Evolutionary conservation across 1,284 basidiomycete genomes (phyloP).

Genomic region (Naganishia sp.): DNA sequence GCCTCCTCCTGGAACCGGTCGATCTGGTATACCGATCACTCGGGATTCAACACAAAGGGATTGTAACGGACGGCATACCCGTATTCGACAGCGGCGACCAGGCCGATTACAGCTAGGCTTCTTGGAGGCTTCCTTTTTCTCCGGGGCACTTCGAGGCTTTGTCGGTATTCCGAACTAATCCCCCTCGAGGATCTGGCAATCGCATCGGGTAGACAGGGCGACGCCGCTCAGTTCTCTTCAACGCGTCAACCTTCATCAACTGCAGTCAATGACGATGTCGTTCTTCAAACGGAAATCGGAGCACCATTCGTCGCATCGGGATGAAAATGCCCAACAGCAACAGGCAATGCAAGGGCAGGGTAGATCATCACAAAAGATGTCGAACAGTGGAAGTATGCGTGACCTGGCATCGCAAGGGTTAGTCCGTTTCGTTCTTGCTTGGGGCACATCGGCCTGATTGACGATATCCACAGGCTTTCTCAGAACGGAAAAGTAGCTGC

Average conservation of each 20-base stretch:
- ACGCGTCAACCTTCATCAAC: background rate
- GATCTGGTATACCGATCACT: no score
- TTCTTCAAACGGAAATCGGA: conserved; percentile 31
- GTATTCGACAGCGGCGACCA: no score
- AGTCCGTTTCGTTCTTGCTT: background rate
- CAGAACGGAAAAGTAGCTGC: background rate
- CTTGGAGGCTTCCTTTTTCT: no score
- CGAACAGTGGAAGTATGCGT: conserved; percentile 19
- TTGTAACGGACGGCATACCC: background rate
- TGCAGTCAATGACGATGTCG: conserved; percentile 15
- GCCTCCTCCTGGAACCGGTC: conserved; percentile 3
- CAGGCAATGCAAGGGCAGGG: background rate
- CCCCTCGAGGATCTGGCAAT: no score
- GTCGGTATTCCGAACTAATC: no score
- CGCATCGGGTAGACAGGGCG: no score
- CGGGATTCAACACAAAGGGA: conserved; percentile 10
- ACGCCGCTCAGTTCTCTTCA: no score
- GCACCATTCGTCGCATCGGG: conserved; percentile 24
- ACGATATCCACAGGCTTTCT: background rate
- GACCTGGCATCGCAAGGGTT: conserved; percentile 13
- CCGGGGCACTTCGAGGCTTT: no score
- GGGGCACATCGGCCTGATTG: background rate
- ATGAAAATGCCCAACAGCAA: conserved; percentile 18
- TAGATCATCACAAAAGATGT: background rate
- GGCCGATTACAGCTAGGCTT: no score